Conservation (phyloP, 106 monocot genomes). For the Allium fistulosum region DNA sequence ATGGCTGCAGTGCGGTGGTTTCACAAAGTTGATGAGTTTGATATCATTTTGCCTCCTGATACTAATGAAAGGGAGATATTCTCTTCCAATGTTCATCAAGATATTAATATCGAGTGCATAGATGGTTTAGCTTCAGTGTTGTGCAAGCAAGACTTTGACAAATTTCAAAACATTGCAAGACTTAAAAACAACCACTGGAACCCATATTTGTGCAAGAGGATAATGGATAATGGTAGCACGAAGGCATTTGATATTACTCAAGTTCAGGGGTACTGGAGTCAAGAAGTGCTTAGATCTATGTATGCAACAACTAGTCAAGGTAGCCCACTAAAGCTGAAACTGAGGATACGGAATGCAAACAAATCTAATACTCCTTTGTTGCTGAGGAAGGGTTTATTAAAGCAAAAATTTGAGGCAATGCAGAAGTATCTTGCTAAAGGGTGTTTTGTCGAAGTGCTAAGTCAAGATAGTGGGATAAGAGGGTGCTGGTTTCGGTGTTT, state of each 20-base stretch:
- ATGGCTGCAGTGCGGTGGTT: conserved; percentile 85
- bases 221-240: conserved; percentile 53
- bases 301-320: conserved; percentile 12
- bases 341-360: conserved; percentile 24
- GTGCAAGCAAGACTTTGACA: conserved; percentile 58
- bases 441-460: conserved; percentile 61
- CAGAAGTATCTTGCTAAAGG: conserved; percentile 30
- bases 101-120: conserved; percentile 82
- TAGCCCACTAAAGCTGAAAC: conserved; percentile 19
- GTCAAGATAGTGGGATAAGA: conserved; percentile 86
- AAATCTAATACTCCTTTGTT: conserved; percentile 10
- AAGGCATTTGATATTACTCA: conserved; percentile 69
- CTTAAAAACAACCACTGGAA: conserved; percentile 16
- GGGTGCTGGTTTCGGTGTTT: conserved; percentile 86
- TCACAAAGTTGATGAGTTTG: conserved; percentile 84
- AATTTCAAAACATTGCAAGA: conserved; percentile 35
- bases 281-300: conserved; percentile 53
- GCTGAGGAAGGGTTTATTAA: conserved; percentile 17
- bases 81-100: conserved; percentile 77
- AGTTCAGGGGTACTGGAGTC: conserved; percentile 75
- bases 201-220: conserved; percentile 57
- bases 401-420: conserved; percentile 15
- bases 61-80: conserved; percentile 73
- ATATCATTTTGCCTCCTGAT: conserved; percentile 52
- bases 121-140: conserved; percentile 76